Evolutionary conservation across 2,329 filamentous ascomycete species (phyloP), one percentile per base, ranked within the genome.

Genomic region (Grosmannia clavigera): DNA sequence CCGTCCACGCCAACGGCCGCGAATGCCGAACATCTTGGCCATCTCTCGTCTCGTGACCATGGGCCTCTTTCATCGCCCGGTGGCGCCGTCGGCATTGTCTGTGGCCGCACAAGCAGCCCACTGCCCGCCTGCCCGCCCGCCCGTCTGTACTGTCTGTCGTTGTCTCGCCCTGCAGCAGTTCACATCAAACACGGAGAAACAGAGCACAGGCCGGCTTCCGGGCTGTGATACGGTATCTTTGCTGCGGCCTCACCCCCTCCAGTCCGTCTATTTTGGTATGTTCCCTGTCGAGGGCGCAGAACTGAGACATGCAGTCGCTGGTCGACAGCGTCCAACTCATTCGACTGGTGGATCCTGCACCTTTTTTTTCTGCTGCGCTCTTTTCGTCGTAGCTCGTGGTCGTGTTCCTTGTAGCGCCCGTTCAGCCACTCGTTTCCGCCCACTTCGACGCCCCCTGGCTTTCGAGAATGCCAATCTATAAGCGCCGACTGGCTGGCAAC

Each of bases 291-390:
- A 29, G 35, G 31, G 52, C 52, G 22, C 72, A 71, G 73, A 69
- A 72, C 69, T 73, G 74, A 77, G 75, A 77, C 75, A 77, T 73
- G 69, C 69, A 73, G 71, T 73, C 71, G 73, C 72, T 73, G 70
- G 69, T 69, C 71, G 68, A 70, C 69, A 68, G 67, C 70, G 64
- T 68, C 69, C 69, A 70, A 73, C 73, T 70, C 71, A 74, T 72
- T 71, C 69, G 64, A 73, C 68, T 74, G 72, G 74, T 71, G 68
- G 70, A 67, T 68, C 61, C 66, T 7, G 16, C 5, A 6, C 4
- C 25, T 22, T 50, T 33, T 5, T 57, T 29, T n/a, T 48, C 53
- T 53, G 10, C 27, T 38, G 29, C 33, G 31, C 31, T 38, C 31
- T 25, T 38, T 56, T 56, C 9, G 33, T 25, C 19, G 10, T 35